These are phyloP conservation scores for Sporothrix pseudoabietina DNA, from an alignment of 2,329 filamentous ascomycete genomes.

Conservation along the genomic window DNA sequence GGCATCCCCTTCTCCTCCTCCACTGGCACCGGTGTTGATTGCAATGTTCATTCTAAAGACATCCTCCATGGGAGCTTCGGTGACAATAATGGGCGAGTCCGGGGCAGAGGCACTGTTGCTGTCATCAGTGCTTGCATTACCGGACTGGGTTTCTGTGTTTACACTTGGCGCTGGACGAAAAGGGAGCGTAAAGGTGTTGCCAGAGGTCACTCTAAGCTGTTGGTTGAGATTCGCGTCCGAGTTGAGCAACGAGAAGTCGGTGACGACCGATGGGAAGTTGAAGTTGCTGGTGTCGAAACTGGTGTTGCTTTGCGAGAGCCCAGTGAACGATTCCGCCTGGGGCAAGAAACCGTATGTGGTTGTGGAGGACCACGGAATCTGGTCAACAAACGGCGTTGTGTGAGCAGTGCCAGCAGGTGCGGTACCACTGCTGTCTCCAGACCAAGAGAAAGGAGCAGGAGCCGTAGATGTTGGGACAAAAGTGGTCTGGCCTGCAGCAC, in stretches of 20 bases:
- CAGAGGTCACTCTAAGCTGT: background rate
- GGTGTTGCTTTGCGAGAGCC: background rate
- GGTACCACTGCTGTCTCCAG: background rate
- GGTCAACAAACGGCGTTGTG: background rate
- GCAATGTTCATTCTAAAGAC: background rate
- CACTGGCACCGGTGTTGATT: background rate
- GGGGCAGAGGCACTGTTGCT: background rate
- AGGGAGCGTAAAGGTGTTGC: background rate
- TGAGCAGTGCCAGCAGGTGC: background rate
- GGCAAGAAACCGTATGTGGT: background rate
- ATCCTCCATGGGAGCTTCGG: slow-evolving; percentile 1
- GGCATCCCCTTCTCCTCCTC: background rate
- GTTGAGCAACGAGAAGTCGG: slow-evolving; percentile 10
- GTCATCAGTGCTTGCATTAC: background rate
- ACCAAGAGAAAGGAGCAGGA: background rate
- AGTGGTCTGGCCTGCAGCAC: background rate
- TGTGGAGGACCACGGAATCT: background rate
- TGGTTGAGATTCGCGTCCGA: background rate
- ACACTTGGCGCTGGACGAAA: background rate
- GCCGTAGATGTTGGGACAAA: background rate
- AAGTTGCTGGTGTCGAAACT: background rate
- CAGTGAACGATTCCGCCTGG: background rate
- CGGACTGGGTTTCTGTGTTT: background rate
- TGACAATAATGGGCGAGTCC: background rate
- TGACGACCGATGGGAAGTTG: background rate